Conservation (phyloP, 75 land plant species). For the Larix kaempferi region DNA sequence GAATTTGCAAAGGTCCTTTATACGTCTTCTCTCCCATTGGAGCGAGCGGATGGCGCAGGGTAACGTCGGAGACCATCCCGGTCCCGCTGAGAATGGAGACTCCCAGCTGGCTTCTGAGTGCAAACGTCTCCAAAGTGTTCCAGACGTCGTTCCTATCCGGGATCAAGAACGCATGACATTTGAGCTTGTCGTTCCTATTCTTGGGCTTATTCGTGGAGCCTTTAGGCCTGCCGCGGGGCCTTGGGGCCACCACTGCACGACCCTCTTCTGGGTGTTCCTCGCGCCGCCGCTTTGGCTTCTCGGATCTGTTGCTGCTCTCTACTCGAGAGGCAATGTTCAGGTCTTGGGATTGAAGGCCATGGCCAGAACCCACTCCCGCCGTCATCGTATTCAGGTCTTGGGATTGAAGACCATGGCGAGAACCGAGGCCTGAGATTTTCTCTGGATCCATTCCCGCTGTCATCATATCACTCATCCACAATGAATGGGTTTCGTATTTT, state of each 20-base stretch:
- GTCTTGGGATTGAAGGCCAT: too few species aligned
- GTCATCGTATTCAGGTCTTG: too few species aligned
- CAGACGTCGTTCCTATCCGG: constrained; percentile 63
- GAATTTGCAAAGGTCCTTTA: constrained; percentile 81
- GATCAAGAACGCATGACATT: constrained; percentile 73
- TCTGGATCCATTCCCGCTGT: too few species aligned
- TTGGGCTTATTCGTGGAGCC: constrained; percentile 98
- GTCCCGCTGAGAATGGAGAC: constrained; percentile 64
- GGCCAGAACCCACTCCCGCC: too few species aligned
- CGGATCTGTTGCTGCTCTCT: too few species aligned
- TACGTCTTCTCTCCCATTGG: constrained; percentile 60
- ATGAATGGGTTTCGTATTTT: too few species aligned
- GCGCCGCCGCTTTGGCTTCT: too few species aligned
- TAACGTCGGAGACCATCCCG: constrained; percentile 76
- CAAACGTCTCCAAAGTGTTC: constrained; percentile 24
- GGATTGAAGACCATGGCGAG: too few species aligned
- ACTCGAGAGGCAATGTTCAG: too few species aligned
- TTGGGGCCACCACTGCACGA: constrained; percentile 18
- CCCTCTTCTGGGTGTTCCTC: too few species aligned
- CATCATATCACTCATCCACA: too few species aligned
- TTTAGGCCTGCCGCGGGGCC: constrained; percentile 78
- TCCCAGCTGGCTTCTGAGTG: constrained; percentile 51
- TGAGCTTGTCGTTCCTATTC: constrained; percentile 48
- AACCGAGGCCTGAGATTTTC: too few species aligned
- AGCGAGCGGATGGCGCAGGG: constrained; percentile 66